Conservation (phyloP, 2,329 filamentous ascomycete genomes). For the Ascosphaera acerosa region DNA sequence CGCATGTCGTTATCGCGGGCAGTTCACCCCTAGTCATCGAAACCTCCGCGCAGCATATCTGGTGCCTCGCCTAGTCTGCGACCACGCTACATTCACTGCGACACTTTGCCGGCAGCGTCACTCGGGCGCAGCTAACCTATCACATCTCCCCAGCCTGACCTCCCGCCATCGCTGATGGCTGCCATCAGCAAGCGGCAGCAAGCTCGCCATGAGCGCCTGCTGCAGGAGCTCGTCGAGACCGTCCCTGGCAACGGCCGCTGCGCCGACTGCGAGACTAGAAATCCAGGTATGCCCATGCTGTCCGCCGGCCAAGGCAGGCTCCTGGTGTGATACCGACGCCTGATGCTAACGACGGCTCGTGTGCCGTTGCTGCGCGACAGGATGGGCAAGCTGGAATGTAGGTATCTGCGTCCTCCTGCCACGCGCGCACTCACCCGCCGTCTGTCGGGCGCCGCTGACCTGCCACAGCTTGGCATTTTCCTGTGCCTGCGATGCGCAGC, state of each 20-base stretch:
- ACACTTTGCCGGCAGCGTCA: no score
- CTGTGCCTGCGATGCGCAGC: constrained; percentile 96
- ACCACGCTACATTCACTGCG: no score
- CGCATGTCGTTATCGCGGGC: no score
- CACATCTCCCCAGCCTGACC: background rate
- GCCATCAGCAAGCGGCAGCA: constrained; percentile 86
- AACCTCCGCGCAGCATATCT: no score
- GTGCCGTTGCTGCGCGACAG: no score
- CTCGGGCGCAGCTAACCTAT: no score
- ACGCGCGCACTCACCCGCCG: constrained; percentile 3
- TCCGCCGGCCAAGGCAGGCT: background rate
- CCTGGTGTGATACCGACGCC: constrained; percentile 1
- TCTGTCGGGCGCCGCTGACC: constrained; percentile 2
- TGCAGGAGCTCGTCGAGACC: constrained; percentile 69
- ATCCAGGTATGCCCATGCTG: constrained; percentile 44
- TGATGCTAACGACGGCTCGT: constrained; percentile 11
- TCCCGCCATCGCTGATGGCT: constrained; percentile 32
- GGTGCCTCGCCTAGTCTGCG: no score
- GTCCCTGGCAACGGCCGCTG: constrained; percentile 78
- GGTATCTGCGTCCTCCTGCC: constrained; percentile 14
- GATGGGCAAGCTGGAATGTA: constrained; percentile 95
- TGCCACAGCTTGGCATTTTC: constrained; percentile 49
- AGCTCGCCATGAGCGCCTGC: constrained; percentile 76
- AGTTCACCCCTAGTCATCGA: no score
- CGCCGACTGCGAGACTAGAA: constrained; percentile 75